Percentiles rank a stretch among this genome's conserved stretches.
Conservation (phyloP, 768 basidiomycete genomes). For the Auriscalpium microsporum region DNA sequence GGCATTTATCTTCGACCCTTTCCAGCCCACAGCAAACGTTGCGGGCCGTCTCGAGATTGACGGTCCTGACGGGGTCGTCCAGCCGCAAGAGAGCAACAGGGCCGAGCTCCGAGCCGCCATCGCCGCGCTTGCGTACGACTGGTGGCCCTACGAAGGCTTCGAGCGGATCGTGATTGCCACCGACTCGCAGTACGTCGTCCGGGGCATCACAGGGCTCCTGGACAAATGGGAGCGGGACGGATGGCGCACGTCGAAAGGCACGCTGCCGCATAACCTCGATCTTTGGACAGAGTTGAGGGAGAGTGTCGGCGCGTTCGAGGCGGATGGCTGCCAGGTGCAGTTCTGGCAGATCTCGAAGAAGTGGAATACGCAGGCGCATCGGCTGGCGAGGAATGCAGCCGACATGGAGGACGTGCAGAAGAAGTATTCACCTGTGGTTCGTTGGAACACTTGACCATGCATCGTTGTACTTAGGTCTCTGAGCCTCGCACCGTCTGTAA, state of each 20-base stretch:
- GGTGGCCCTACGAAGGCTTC: constrained; percentile 22
- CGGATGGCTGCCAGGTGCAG: constrained; percentile 10
- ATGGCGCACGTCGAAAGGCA: constrained; percentile 17
- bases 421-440: too few species aligned
- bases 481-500: too few species aligned
- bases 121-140: constrained; percentile 15
- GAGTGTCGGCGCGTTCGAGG: constrained; percentile 11
- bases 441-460: too few species aligned
- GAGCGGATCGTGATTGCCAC: constrained; percentile 24
- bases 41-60: not conserved
- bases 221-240: constrained; percentile 18
- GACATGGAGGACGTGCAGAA: too few species aligned
- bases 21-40: not conserved
- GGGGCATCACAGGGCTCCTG: constrained; percentile 19
- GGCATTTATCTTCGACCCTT: not conserved
- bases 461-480: too few species aligned
- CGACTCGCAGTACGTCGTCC: constrained; percentile 25
- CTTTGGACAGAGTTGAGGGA: constrained; percentile 19
- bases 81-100: constrained; percentile 24
- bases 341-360: constrained; percentile 19
- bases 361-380: constrained; percentile 16
- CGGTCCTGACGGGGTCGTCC: not conserved
- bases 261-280: constrained; percentile 17
- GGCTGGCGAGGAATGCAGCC: constrained; percentile 12
- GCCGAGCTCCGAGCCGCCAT: constrained; percentile 29